Evolutionary conservation across 495 filamentous ascomycete genomes (phyloP).

Genomic region (Eremomyces bilateralis): DNA sequence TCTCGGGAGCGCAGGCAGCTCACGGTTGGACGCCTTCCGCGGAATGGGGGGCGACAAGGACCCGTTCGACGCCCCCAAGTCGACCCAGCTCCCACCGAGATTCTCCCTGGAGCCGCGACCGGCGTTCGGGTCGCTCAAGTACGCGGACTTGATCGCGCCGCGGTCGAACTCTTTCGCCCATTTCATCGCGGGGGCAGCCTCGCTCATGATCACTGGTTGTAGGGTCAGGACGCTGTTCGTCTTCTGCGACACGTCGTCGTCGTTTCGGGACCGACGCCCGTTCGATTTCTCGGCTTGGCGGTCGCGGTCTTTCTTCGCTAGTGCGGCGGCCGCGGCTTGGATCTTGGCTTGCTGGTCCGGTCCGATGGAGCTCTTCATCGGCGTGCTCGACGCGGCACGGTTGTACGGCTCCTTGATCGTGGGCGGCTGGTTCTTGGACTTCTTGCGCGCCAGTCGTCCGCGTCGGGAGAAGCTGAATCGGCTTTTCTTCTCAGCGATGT

Average conservation of each 20-base stretch:
- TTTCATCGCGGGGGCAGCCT: conserved; percentile 83
- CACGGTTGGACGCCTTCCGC: conserved; percentile 8
- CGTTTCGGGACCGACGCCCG: conserved; percentile 10
- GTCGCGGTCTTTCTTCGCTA: conserved; percentile 29
- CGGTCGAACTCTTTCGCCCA: conserved; percentile 87
- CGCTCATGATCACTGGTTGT: conserved; percentile 64
- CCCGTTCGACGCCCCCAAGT: conserved; percentile 8
- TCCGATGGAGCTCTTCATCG: conserved; percentile 62
- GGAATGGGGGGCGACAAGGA: conserved; percentile 3
- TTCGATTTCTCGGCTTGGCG: conserved; percentile 8
- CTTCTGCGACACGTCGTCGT: conserved; percentile 31
- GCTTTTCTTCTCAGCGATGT: conserved; percentile 84
- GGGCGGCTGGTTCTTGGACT: conserved; percentile 25
- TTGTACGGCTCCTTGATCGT: conserved; percentile 29
- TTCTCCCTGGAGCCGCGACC: conserved; percentile 30
- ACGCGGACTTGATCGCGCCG: conserved; percentile 56
- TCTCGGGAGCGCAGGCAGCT: conserved; percentile 13
- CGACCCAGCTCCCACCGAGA: conserved; percentile 2
- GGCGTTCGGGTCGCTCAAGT: conserved; percentile 47
- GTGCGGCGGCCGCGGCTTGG: conserved; percentile 63
- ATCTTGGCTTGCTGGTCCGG: conserved; percentile 86
- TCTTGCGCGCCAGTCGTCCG: conserved; percentile 38
- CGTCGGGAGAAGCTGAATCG: conserved; percentile 71
- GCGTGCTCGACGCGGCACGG: conserved; percentile 23
- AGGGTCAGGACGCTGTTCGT: conserved; percentile 85